Conservation (phyloP, 495 filamentous ascomycete species). For the Neurospora sp. region DNA sequence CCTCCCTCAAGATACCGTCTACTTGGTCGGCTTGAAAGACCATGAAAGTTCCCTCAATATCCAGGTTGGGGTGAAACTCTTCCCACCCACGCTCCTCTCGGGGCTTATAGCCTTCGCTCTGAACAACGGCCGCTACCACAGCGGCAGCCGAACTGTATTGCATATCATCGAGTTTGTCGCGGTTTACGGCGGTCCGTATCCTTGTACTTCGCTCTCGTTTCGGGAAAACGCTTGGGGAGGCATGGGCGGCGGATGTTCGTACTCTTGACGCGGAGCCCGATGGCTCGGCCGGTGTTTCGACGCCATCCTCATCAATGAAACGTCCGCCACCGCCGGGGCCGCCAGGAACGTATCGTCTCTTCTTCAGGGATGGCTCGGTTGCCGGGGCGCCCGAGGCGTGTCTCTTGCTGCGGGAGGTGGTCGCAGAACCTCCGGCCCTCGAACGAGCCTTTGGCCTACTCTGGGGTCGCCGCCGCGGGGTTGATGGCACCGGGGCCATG, state of each 20-base stretch:
- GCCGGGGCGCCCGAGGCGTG: conserved; percentile 28
- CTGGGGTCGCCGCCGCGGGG: conserved; percentile 29
- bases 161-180: conserved; percentile 41
- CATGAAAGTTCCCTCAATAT: conserved; percentile 68
- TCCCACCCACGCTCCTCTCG: conserved; percentile 94
- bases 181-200: conserved; percentile 39
- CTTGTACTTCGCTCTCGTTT: conserved; percentile 44
- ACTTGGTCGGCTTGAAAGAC: conserved; percentile 78
- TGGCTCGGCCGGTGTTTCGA: conserved; percentile 35
- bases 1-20: conserved; percentile 49
- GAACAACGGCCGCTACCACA: conserved; percentile 71
- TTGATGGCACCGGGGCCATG: conserved; percentile 36
- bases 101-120: conserved; percentile 92
- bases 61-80: conserved; percentile 91
- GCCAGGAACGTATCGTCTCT: conserved; percentile 58
- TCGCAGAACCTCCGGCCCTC: conserved; percentile 26
- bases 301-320: conserved; percentile 56
- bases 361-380: conserved; percentile 44
- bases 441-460: conserved; percentile 35
- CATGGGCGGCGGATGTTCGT: conserved; percentile 23
- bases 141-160: conserved; percentile 70
- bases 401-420: conserved; percentile 32
- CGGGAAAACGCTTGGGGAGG: conserved; percentile 33
- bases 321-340: conserved; percentile 72
- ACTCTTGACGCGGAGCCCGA: conserved; percentile 17